Evolutionary conservation across 1,284 basidiomycete species (phyloP), one percentile per base, ranked within the genome.

Genomic region (Mixia osmundae): DNA sequence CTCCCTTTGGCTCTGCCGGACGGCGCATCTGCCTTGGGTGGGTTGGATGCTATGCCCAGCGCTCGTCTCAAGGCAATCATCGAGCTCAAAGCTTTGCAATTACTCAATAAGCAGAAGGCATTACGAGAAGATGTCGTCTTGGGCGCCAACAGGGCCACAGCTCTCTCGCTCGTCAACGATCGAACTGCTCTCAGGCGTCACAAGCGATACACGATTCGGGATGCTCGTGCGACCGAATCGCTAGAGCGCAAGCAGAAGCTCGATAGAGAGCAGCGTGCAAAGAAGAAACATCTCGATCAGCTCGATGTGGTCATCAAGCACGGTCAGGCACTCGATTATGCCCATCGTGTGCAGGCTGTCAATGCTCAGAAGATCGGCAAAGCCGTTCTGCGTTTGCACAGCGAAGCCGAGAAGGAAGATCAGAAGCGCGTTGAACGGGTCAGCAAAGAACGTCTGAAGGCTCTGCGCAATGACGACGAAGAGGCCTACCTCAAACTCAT

Each of bases 401-500:
- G 46, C 29, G 60, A 61, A 28, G 51, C 57, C 16, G 60, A 61
- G 43, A 54, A 55, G 37, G 59, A 61, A 44, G 60, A 61, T 47
- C 57, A 59, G 45, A 54, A 55, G 42, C 69, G 89, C 25, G 78
- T 97, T 47, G 91, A 97, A 59, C 67, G 85, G 42, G 72, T 97
- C 35, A 77, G 80, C 33, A 97, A 95, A 62, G 91, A 97, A 57
- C 83, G 89, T 80, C 65, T 97, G 48, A 87, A 83, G 62, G 91
- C 91, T 15, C 71, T 97, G 47, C 87, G 89, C 61, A 79, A 79
- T 28, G 87, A 97, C 55, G 89, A 99, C 63, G 91, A 99, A 63
- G 91, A 95, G 57, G 89, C 83, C 14, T 99, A 99, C 57, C 76
- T 97, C 68, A 89, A 87, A 56, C 76, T 99, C 50, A 87, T 99